These are phyloP conservation scores for Nannochloropsis gaditana DNA, from an alignment of 108 stramenopile species.

Conservation along the genomic window DNA sequence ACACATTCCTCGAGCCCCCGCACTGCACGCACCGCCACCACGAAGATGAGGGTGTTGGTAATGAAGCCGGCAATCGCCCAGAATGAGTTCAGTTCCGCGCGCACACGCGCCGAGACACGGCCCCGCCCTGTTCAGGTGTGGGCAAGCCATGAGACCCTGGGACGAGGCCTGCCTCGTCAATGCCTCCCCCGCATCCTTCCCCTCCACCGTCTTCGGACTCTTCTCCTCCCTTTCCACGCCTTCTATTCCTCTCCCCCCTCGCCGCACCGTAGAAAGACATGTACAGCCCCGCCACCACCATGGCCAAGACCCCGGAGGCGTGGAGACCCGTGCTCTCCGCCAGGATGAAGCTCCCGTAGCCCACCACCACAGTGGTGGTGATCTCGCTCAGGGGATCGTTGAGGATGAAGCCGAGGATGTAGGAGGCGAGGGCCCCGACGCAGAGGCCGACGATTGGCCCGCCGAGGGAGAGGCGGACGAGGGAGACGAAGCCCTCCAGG, in stretches of 20 bases:
- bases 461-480: conserved; percentile 63
- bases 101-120: not conserved
- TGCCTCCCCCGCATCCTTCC: no score
- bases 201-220: no score
- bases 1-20: conserved; percentile 32
- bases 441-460: conserved; percentile 61
- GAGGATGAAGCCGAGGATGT: not conserved
- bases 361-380: conserved; percentile 59
- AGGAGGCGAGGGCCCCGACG: not conserved
- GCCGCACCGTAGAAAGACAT: conserved; percentile 38
- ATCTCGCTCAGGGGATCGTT: conserved; percentile 50
- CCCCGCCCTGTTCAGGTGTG: not conserved
- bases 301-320: conserved; percentile 67
- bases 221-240: not conserved
- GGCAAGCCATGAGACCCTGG: not conserved
- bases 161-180: no score
- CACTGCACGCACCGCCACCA: conserved; percentile 73
- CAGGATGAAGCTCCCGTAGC: conserved; percentile 68
- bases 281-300: conserved; percentile 64
- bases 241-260: not conserved
- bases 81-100: conserved; percentile 59
- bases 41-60: conserved; percentile 79
- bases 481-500: not conserved
- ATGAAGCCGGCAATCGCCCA: conserved; percentile 71
- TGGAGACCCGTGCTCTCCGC: conserved; percentile 49